A percentile compares a stretch with the other conserved stretches of the same genome.
These are phyloP conservation scores for Cordyceps fumosorosea DNA, from an alignment of 2,329 filamentous ascomycete species.

Conservation along the genomic window DNA sequence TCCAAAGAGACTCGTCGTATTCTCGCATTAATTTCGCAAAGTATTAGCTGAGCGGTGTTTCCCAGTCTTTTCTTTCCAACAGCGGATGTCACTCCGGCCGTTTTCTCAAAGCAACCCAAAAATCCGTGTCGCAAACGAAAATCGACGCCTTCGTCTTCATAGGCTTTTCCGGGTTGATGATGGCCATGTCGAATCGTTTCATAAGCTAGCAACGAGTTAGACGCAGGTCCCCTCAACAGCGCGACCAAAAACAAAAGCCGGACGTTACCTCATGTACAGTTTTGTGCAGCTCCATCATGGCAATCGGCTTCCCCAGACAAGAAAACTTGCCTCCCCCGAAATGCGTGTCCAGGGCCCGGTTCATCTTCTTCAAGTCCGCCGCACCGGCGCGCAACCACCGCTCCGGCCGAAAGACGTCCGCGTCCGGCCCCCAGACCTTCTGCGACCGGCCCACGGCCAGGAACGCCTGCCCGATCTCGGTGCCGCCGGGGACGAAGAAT, in stretches of 20 bases:
- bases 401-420: conserved; percentile 46
- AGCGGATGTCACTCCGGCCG: background rate
- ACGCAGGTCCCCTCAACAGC: no score
- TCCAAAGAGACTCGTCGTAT: background rate
- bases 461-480: conserved; percentile 45
- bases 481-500: conserved; percentile 44
- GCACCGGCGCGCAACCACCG: conserved; percentile 40
- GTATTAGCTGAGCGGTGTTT: no score
- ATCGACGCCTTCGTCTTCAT: conserved; percentile 28
- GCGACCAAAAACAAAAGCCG: background rate
- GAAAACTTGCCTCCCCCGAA: conserved; percentile 40
- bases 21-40: no score
- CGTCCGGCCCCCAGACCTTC: conserved; percentile 43
- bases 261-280: conserved; percentile 38
- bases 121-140: conserved; percentile 29
- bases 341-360: conserved; percentile 32
- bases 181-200: conserved; percentile 27
- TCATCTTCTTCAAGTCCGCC: conserved; percentile 28
- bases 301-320: conserved; percentile 42
- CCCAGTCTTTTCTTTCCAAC: background rate
- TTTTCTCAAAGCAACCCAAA: conserved; percentile 27
- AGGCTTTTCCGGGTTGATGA: conserved; percentile 27
- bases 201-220: conserved; percentile 22
- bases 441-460: conserved; percentile 46
- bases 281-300: conserved; percentile 43